Evolutionary conservation across 331 rosid genomes (phyloP).

Genomic region (Acacia concinna): DNA sequence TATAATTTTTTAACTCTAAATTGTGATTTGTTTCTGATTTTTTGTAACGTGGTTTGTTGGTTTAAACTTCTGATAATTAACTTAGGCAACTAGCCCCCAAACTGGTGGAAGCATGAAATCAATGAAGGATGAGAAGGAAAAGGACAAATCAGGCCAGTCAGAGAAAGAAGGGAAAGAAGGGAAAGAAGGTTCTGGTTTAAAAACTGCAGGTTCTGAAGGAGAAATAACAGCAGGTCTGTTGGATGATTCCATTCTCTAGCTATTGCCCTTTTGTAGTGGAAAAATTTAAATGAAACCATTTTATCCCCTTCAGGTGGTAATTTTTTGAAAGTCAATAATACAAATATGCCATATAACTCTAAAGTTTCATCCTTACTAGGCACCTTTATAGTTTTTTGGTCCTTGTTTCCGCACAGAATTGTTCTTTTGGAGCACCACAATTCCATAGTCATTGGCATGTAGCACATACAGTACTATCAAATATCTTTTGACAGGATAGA

Average conservation of each 20-base stretch:
- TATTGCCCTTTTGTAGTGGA: neutral
- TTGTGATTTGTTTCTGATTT: slow-evolving; percentile 1
- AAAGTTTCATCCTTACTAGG: neutral
- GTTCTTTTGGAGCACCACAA: neutral
- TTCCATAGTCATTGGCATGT: neutral
- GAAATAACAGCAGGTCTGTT: slow-evolving; percentile 94
- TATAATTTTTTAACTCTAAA: slow-evolving; percentile 9
- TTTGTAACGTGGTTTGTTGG: slow-evolving; percentile 13
- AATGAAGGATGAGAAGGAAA: slow-evolving; percentile 65
- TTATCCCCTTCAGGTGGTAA: neutral
- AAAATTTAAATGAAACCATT: neutral
- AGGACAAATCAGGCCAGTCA: slow-evolving; percentile 67
- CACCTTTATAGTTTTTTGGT: neutral
- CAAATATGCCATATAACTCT: neutral
- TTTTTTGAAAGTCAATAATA: neutral
- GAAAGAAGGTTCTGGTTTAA: slow-evolving; percentile 82
- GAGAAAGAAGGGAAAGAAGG: slow-evolving; percentile 88
- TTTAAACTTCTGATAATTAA: slow-evolving; percentile 21
- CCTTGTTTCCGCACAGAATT: neutral
- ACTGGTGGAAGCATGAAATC: slow-evolving; percentile 87
- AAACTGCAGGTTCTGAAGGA: slow-evolving; percentile 95
- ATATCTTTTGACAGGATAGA: slow-evolving; percentile 1
- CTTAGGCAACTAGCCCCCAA: slow-evolving; percentile 90
- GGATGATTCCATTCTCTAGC: neutral
- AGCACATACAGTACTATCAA: neutral